Base-by-base conservation (phyloP, 140 eudicot genomes). In the Erigeron philadelphicus region DNA sequence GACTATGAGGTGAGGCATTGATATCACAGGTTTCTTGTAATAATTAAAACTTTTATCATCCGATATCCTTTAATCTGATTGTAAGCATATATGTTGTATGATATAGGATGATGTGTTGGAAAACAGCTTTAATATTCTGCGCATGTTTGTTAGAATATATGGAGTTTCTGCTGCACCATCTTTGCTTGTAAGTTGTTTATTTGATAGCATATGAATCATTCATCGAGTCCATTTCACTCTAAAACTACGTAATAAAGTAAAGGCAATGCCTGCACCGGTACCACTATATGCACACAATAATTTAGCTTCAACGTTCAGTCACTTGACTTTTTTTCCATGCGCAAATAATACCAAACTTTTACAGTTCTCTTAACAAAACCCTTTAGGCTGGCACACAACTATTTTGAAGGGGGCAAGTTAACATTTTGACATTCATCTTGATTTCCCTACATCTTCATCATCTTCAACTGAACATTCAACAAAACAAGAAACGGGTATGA, bases 111-210 rank as follows among this genome's bases (percentile, higher is more conserved):
- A 92, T 72, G 92, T 92, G 64, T 61, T 86, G 72, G 90, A 86
- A 75, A 92, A 92, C 80, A 88, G 66, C 78, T 92, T 92, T 81
- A 92, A 92, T 74, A 69, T 92, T 70, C 76, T 92, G 76, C 96
- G 98, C 66, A 92, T 92, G 98, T 88, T 88, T 81, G 92, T 88
- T 38, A 73, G 87, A 66, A 79, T 79, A 71, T 75, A 86, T 81
- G 98, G 98, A 71, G 79, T 92, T 75, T 81, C 89, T 6, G 58
- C 83, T 15, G 96, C 96, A 65, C 95, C 98, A 38, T 9, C 76
- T 71, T 79, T 82, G 82, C 83, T 92, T 85, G 98, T 92, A 54
- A 86, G 95, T 72, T 60, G 18, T 70, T 19, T 63, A 73, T 52
- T 73, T 44, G 43, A 15, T 59, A 31, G 38, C 38, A 31, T 31